Evolutionary conservation across 345 rosid species (phyloP), one percentile per base, ranked within the genome.

Genomic region (Gossypioides kirkii): DNA sequence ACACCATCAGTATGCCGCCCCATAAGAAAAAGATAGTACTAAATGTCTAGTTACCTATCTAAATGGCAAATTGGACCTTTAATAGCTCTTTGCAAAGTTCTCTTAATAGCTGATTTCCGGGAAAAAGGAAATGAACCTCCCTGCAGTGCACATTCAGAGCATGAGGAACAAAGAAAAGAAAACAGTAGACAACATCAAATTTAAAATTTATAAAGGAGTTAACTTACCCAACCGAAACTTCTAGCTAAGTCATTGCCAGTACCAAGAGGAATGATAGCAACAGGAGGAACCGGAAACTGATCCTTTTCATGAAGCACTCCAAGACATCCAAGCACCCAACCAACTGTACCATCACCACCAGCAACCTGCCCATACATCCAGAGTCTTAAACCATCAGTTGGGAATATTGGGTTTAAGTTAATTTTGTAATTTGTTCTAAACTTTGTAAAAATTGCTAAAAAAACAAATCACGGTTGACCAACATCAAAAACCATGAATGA

Each of bases 301-400:
- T 80, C 84, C 74, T 79, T 85, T 61, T 59, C 56, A 80, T 86
- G 54, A 66, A 96, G 96, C 59, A 80, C 90, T 74, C 92, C 82
- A 18, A 93, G 89, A 90, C 90, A 77, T 73, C 97, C 97, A 32
- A 96, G 83, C 36, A 96, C 93, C 98, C 97, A 96, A 78, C 98
- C 99, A 67, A 93, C 96, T 0, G 95, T 93, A 78, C 99, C 99
- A 86, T 96, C 99, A 79, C 99, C 99, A 85, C 99, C 97, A 23
- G 97, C 98, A 83, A 96, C 99, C 98, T 96, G 82, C 79, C 75
- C 76, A 74, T 36, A 59, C 70, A 80, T 62, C 76, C 38, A 79
- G 55, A 70, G 71, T 25, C 38, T 75, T 17, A 70, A 49, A 45
- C 36, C 32, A 2, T 72, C 32, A 36, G 4, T 26, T 18, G 50